Evolutionary conservation across 129 eudicot species (phyloP), one percentile per base, ranked within the genome.

Genomic region (Solidago caesia): DNA sequence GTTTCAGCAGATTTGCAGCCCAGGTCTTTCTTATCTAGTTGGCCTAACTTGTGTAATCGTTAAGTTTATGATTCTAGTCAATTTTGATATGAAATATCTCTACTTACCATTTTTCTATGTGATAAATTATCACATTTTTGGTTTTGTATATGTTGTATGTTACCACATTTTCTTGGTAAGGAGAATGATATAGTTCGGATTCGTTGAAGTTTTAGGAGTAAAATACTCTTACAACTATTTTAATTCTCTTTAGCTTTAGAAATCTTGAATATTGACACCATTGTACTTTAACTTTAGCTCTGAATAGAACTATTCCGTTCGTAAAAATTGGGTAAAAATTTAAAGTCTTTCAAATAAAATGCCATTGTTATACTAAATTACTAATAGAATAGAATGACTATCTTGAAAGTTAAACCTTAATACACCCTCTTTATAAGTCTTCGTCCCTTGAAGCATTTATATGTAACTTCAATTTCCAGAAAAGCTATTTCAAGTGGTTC

Each of bases 1-100:
- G 80, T 93, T 78, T 74, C 85, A 27, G 85, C 81, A 4, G 89
- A 85, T 77, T 52, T 80, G 43, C 88, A 87, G 13, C 91, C 90
- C 45, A 90, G 97, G 98, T 93, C 61, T 71, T 13, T 27, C 15
- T 67, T 57, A 76, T 53, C 41, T 13, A 45, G 16, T 57, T 26
- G 51, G 59, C 61, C 69, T 58, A 45, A 76, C 39, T 33, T 33
- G 39, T 33, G 39, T 33, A 33, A 33, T 33, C 39, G 2, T 33
- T 33, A 33, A 33, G 39, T 33, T 33, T 33, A 57, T 46, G 39
- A 47, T 29, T 68, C 6, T 6, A 5, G 47, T 66, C 46, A 10
- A 5, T 75, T 75, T 39, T 52, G 64, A 64, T 52, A 15, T 42
- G 56, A 75, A 65, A 26, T 16, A 64, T 15, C 39, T 33, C 39